Percentiles rank a stretch among this genome's conserved stretches.
These are phyloP conservation scores for Grosmannia clavigera DNA, from an alignment of 2,329 filamentous ascomycete species.

Conservation along the genomic window DNA sequence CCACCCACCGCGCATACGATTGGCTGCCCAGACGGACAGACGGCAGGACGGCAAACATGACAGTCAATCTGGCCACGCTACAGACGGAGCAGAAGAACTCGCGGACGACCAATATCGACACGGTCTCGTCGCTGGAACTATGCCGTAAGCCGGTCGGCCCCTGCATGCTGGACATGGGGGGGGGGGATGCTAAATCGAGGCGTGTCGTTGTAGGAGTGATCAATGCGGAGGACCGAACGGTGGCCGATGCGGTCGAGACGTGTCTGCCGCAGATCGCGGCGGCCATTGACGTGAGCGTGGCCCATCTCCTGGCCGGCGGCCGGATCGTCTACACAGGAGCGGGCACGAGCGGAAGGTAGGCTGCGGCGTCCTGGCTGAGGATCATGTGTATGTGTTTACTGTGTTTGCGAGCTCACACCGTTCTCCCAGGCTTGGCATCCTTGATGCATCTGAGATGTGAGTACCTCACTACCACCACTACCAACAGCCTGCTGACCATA, in stretches of 20 bases:
- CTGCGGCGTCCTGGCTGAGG: not conserved
- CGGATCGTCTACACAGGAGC: slow-evolving; percentile 27
- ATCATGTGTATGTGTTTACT: not conserved
- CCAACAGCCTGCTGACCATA: no score
- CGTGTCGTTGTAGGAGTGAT: slow-evolving; percentile 9
- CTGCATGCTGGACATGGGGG: not conserved
- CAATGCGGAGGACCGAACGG: slow-evolving; percentile 22
- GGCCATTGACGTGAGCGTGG: slow-evolving; percentile 21
- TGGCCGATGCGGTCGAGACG: slow-evolving; percentile 18
- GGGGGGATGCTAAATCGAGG: no score
- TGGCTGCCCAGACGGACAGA: not conserved
- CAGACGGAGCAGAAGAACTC: slow-evolving; percentile 26
- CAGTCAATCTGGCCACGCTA: slow-evolving; percentile 9
- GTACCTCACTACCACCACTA: not conserved
- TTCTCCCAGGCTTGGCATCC: slow-evolving; percentile 1
- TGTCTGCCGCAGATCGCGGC: slow-evolving; percentile 21
- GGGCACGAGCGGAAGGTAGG: slow-evolving; percentile 29
- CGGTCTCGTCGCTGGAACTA: slow-evolving; percentile 24
- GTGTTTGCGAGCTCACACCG: no score
- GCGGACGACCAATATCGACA: slow-evolving; percentile 22
- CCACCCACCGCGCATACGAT: not conserved
- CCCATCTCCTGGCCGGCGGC: slow-evolving; percentile 21
- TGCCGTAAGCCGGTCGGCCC: slow-evolving; percentile 12
- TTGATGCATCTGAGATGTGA: slow-evolving; percentile 28
- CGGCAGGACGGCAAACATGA: not conserved